phyloP scores from a whole-genome alignment of 345 rosid species.

The Eucalyptus fibrosa region DNA sequence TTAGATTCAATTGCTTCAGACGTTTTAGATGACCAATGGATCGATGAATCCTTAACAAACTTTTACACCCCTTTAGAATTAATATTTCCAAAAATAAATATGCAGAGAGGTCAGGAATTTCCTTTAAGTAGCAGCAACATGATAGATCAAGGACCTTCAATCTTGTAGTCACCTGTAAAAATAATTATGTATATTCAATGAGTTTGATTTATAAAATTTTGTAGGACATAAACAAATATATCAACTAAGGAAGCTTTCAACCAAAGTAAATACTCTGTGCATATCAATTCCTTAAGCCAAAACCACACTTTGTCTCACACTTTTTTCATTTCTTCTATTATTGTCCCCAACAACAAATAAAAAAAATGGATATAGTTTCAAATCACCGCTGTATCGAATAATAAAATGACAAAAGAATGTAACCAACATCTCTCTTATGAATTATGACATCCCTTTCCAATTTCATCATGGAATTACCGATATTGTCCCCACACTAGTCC shows the following conservation, averaged over 20 bases:
- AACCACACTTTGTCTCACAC: neutral
- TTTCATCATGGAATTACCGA: no score
- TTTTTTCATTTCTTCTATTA: no score
- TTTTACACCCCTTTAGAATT: accelerated
- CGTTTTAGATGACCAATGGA: neutral
- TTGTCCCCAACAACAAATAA: no score
- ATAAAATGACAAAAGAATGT: no score
- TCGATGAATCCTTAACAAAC: neutral
- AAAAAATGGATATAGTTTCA: no score
- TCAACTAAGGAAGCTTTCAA: neutral
- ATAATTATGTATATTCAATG: neutral
- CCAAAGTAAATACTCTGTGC: neutral
- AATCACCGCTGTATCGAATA: no score
- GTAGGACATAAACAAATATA: neutral
- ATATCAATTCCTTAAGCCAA: neutral
- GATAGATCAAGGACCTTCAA: neutral
- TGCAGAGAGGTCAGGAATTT: neutral
- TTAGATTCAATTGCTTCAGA: neutral
- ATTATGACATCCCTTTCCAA: no score
- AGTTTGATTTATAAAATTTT: neutral
- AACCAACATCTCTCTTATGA: no score
- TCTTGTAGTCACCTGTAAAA: neutral
- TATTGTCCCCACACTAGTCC: no score
- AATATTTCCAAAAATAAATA: neutral
- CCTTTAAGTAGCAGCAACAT: accelerated